Conservation (phyloP, 495 filamentous ascomycete genomes). For the Hypoxylon intermedium region DNA sequence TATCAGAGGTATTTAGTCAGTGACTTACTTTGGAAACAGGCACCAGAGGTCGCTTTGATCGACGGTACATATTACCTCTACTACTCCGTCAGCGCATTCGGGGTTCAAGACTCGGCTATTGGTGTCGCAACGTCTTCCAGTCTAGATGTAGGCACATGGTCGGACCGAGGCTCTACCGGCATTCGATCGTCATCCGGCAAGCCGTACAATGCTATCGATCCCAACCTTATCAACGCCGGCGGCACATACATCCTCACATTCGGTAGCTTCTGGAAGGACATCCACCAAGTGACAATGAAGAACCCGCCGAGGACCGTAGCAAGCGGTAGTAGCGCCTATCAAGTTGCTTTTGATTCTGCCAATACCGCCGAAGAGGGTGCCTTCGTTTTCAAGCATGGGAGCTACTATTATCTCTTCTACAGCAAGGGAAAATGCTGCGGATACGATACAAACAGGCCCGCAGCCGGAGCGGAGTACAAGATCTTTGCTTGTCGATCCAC, state of each 20-base stretch:
- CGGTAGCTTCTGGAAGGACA: constrained; percentile 73
- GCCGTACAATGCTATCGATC: constrained; percentile 75
- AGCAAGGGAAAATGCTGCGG: constrained; percentile 68
- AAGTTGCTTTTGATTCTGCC: constrained; percentile 63
- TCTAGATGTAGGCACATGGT: constrained; percentile 67
- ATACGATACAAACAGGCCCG: constrained; percentile 56
- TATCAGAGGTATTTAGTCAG: background rate
- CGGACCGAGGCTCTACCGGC: constrained; percentile 60
- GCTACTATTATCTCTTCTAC: constrained; percentile 73
- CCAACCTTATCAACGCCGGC: constrained; percentile 60
- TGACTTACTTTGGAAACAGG: constrained; percentile 48
- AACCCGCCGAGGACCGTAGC: constrained; percentile 42
- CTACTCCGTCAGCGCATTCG: constrained; percentile 72
- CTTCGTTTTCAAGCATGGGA: constrained; percentile 61
- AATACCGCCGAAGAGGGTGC: constrained; percentile 65
- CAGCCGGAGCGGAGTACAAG: constrained; percentile 68
- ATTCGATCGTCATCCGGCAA: constrained; percentile 54
- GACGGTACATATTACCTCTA: constrained; percentile 71
- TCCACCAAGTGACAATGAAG: constrained; percentile 67
- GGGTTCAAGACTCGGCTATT: constrained; percentile 68
- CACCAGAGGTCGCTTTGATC: constrained; percentile 68
- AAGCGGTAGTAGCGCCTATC: constrained; percentile 44
- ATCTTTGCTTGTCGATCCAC: constrained; percentile 68
- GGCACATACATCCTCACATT: constrained; percentile 65
- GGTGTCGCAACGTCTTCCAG: constrained; percentile 70